phyloP scores from a whole-genome alignment of 768 basidiomycete species.

The Rhizopogon vulgaris region DNA sequence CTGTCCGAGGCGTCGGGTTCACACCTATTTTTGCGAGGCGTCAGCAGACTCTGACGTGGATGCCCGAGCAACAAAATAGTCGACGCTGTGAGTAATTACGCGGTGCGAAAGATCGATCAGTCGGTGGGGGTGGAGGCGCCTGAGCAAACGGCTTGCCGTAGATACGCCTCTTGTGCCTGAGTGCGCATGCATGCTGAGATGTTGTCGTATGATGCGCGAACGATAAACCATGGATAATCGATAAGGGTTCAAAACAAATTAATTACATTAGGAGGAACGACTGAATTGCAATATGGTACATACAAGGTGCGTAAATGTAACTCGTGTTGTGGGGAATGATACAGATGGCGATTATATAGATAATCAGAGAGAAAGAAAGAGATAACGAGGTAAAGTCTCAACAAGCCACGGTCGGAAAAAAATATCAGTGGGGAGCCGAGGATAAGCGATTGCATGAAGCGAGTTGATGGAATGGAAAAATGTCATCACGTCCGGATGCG shows the following conservation, averaged over 20 bases:
- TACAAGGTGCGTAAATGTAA: not conserved
- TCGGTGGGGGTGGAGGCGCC: not conserved
- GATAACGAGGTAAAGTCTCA: not conserved
- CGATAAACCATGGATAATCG: not conserved
- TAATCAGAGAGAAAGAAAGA: not conserved
- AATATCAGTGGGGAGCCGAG: conserved; percentile 5
- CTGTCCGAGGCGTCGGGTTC: not conserved
- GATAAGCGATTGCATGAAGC: not conserved
- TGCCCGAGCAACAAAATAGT: not conserved
- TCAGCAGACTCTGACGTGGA: not conserved
- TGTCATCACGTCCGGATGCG: conserved; percentile 20
- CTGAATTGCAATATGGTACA: conserved; percentile 14
- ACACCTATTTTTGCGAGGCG: not conserved
- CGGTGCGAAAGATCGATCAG: not conserved
- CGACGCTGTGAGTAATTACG: not conserved
- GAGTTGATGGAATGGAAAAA: not conserved
- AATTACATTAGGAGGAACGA: not conserved
- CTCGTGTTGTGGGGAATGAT: conserved; percentile 13
- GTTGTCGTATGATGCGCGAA: not conserved
- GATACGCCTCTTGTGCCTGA: not conserved
- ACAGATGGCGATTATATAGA: conserved; percentile 20
- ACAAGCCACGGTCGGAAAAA: conserved; percentile 3
- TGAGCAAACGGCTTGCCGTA: not conserved
- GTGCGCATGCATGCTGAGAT: not conserved
- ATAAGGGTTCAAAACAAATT: not conserved